Evolutionary conservation across 345 rosid species (phyloP).

Genomic region (Pugionium dolabratum): DNA sequence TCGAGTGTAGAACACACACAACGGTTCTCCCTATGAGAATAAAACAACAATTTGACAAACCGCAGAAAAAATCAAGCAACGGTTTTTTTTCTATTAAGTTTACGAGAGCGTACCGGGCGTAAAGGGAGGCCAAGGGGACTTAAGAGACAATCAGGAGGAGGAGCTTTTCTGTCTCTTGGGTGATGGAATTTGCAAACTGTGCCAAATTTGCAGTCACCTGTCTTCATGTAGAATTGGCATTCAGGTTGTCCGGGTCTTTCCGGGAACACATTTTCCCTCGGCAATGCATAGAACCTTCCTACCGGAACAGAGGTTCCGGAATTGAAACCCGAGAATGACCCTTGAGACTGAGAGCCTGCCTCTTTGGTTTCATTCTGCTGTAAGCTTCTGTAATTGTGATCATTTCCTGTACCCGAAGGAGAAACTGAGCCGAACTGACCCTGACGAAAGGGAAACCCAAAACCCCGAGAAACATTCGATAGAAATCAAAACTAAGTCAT

Average conservation of each 20-base stretch:
- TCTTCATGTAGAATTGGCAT: constrained; percentile 88
- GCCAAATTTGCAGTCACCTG: constrained; percentile 91
- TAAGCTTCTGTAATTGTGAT: constrained; percentile 60
- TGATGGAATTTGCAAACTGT: constrained; percentile 87
- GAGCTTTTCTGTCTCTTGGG: constrained; percentile 74
- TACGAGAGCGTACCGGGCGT: constrained; percentile 68
- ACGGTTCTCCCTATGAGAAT: constrained; percentile 73
- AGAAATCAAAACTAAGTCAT: not conserved
- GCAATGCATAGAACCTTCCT: constrained; percentile 63
- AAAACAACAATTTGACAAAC: not conserved
- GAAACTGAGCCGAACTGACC: constrained; percentile 86
- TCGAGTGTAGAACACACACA: constrained; percentile 90
- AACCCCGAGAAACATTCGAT: not conserved
- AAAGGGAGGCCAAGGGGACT: constrained; percentile 91
- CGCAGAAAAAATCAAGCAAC: not conserved
- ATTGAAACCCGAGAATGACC: constrained; percentile 55
- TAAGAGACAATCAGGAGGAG: constrained; percentile 87
- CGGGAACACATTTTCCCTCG: constrained; percentile 76
- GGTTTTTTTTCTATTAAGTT: not conserved
- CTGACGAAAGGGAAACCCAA: constrained; percentile 41
- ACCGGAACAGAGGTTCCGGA: constrained; percentile 63
- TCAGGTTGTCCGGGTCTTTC: constrained; percentile 91
- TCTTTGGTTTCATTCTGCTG: constrained; percentile 58
- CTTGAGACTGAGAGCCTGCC: constrained; percentile 67
- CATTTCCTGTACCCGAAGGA: constrained; percentile 70